Evolutionary conservation across 139 green algal genomes (phyloP).

Genomic region (Micractinium sp.): DNA sequence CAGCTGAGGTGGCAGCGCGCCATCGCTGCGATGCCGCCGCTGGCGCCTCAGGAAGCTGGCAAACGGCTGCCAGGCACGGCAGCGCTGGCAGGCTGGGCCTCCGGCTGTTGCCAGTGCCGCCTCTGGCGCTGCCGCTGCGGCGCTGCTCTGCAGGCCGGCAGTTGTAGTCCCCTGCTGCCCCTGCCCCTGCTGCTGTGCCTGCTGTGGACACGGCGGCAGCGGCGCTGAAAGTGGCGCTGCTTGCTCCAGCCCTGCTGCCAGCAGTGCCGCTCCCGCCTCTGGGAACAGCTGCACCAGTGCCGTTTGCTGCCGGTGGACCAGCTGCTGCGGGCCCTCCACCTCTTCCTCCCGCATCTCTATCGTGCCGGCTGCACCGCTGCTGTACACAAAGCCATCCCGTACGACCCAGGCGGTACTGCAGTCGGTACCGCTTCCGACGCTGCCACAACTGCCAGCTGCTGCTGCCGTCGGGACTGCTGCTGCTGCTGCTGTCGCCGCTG

Average conservation of each 20-base stretch:
- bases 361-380: conserved; percentile 9
- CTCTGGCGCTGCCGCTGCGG: background rate
- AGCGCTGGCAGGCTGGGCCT: background rate
- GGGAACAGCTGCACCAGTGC: conserved; percentile 3
- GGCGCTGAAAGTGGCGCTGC: background rate
- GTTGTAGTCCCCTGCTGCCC: too few relatives aligned
- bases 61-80: conserved; percentile 39
- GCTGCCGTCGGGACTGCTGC: background rate
- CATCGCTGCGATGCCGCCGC: background rate
- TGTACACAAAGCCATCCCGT: background rate
- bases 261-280: background rate
- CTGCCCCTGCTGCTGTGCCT: background rate
- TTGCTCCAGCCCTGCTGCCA: background rate
- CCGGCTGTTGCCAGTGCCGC: background rate
- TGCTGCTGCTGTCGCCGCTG: background rate
- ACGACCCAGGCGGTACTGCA: conserved; percentile 5
- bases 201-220: background rate
- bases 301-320: background rate
- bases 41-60: conserved; percentile 37
- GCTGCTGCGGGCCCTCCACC: background rate
- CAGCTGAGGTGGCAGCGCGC: conserved; percentile 23
- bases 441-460: background rate
- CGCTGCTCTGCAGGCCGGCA: background rate
- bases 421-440: background rate
- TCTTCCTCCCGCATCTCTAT: background rate